A percentile compares a stretch with the other conserved stretches of the same genome.
Evolutionary conservation across 2,329 filamentous ascomycete species (phyloP).

Genomic region (Aspergillus versicolor): DNA sequence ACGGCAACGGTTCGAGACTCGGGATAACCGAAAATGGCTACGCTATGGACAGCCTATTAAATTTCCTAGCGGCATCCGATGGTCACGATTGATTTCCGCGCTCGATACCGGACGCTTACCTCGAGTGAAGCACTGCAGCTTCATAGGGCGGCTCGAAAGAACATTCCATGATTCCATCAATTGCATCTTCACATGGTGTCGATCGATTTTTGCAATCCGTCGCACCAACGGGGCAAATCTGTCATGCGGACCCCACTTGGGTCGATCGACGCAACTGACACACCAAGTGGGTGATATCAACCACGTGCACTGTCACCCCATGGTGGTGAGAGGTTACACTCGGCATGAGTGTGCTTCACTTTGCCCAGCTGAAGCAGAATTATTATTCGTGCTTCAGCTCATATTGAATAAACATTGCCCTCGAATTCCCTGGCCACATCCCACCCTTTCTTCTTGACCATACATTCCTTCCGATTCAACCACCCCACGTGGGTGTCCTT

Average conservation of each 20-base stretch:
- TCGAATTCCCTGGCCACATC: neutral
- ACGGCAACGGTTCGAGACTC: constrained; percentile 3
- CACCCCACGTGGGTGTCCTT: neutral
- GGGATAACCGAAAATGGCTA: constrained; percentile 6
- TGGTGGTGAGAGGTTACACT: constrained; percentile 3
- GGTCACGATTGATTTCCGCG: neutral
- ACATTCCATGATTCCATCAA: constrained; percentile 2
- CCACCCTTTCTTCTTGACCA: neutral
- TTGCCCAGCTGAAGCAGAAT: neutral
- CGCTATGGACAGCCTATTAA: constrained; percentile 4
- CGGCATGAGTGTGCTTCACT: neutral
- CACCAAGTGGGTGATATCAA: neutral
- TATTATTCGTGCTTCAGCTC: neutral
- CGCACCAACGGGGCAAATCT: neutral
- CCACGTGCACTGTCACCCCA: neutral
- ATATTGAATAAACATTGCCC: neutral
- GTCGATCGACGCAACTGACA: neutral
- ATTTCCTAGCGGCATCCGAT: neutral
- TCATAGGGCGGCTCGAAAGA: constrained; percentile 9
- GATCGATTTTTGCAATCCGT: constrained; percentile 2
- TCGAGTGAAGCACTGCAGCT: constrained; percentile 3
- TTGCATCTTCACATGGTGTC: neutral
- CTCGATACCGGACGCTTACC: neutral
- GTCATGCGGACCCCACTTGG: neutral
- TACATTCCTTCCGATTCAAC: neutral